Evolutionary conservation across 768 basidiomycete genomes (phyloP).

Genomic region (Serendipita sp.): DNA sequence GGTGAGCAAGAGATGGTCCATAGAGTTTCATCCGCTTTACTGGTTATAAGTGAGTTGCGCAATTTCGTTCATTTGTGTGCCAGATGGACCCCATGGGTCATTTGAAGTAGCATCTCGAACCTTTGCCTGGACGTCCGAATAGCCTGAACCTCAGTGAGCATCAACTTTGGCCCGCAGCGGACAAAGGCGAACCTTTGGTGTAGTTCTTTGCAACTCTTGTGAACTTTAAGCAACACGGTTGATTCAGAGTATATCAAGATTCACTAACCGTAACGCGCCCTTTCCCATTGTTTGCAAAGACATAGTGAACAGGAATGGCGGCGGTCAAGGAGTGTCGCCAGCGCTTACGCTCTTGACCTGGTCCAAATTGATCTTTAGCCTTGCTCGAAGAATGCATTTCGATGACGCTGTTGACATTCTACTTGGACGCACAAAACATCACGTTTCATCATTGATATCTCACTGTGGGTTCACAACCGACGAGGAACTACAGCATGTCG

Average conservation of each 20-base stretch:
- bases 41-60: constrained; percentile 95
- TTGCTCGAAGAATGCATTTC: no score
- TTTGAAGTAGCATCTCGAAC: constrained; percentile 93
- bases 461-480: no score
- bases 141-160: constrained; percentile 22
- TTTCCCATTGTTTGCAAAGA: constrained; percentile 38
- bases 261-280: constrained; percentile 15
- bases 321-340: no score
- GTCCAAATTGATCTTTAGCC: no score
- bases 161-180: background rate
- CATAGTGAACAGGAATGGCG: no score
- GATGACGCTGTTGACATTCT: no score
- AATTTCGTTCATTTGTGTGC: constrained; percentile 98
- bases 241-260: background rate
- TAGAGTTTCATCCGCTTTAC: constrained; percentile 22
- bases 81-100: constrained; percentile 95
- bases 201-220: constrained; percentile 87
- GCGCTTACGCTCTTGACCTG: no score
- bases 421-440: no score
- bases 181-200: constrained; percentile 49
- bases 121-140: constrained; percentile 89
- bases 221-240: constrained; percentile 22
- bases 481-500: no score
- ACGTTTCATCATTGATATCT: no score
- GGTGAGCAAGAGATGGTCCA: no score